A percentile compares a stretch with the other conserved stretches of the same genome.
phyloP scores from a whole-genome alignment of 148 eudicot genomes.

The Polygonum maritimum region DNA sequence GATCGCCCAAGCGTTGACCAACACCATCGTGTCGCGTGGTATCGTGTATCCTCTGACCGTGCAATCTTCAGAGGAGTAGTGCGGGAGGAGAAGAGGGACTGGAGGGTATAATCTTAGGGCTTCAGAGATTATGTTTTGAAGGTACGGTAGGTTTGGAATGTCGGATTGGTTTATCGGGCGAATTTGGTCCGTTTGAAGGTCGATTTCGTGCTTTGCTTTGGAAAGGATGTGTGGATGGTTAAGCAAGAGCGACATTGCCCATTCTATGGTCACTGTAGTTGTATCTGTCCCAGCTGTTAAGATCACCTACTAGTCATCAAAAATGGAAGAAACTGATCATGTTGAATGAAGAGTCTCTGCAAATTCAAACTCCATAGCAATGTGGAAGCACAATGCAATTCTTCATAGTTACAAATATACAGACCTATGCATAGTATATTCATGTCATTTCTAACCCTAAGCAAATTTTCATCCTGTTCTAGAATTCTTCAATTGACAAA shows the following conservation, averaged over 20 bases:
- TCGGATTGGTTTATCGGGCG: slow-evolving; percentile 12
- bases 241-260: slow-evolving; percentile 21
- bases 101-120: slow-evolving; percentile 17
- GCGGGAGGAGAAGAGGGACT: slow-evolving; percentile 16
- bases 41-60: slow-evolving; percentile 8
- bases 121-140: slow-evolving; percentile 13
- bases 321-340: background rate
- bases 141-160: slow-evolving; percentile 8
- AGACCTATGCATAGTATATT: no score
- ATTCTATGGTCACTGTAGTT: slow-evolving; percentile 11
- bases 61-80: slow-evolving; percentile 15
- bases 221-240: slow-evolving; percentile 11
- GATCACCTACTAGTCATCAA: background rate
- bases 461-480: no score
- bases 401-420: no score
- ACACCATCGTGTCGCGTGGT: slow-evolving; percentile 14
- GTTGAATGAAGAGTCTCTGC: background rate
- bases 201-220: slow-evolving; percentile 9
- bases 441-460: no score
- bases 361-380: no score
- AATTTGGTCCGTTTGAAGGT: background rate
- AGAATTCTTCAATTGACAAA: background rate
- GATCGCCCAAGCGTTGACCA: slow-evolving; percentile 18
- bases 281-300: slow-evolving; percentile 16
- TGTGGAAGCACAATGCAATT: no score